These are phyloP conservation scores for Tarenaya hassleriana DNA, from an alignment of 345 rosid species.

Conservation along the genomic window DNA sequence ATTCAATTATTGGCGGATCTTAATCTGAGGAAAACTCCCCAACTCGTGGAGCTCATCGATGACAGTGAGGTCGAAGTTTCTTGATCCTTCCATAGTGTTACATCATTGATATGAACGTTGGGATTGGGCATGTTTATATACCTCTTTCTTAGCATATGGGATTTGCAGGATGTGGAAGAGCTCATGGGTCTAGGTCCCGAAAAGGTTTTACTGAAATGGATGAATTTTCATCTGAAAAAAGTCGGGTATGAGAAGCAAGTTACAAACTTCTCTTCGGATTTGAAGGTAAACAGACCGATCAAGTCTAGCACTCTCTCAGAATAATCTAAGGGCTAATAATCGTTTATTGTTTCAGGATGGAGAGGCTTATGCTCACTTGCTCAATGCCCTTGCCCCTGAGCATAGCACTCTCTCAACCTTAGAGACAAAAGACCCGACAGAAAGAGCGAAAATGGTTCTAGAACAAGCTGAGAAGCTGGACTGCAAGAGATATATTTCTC, in stretches of 20 bases:
- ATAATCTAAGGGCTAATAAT: slow-evolving; percentile 69
- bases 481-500: slow-evolving; percentile 57
- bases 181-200: slow-evolving; percentile 67
- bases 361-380: too few relatives aligned
- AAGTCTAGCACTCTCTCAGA: too few relatives aligned
- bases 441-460: slow-evolving; percentile 45
- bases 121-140: too few relatives aligned
- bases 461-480: slow-evolving; percentile 76
- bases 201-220: slow-evolving; percentile 76
- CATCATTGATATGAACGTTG: not conserved
- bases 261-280: slow-evolving; percentile 72
- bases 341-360: too few relatives aligned
- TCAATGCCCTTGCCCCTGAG: slow-evolving; percentile 72
- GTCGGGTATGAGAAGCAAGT: slow-evolving; percentile 62
- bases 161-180: slow-evolving; percentile 72
- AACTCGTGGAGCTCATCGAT: slow-evolving; percentile 65
- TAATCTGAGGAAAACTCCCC: slow-evolving; percentile 73
- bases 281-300: slow-evolving; percentile 54
- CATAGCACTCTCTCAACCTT: too few relatives aligned
- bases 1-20: slow-evolving; percentile 75
- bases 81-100: not conserved
- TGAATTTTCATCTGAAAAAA: slow-evolving; percentile 82
- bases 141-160: not conserved
- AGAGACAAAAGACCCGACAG: too few relatives aligned
- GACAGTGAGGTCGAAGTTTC: slow-evolving; percentile 44